phyloP scores from a whole-genome alignment of 306 rosid genomes.

The Casuarina glauca region DNA sequence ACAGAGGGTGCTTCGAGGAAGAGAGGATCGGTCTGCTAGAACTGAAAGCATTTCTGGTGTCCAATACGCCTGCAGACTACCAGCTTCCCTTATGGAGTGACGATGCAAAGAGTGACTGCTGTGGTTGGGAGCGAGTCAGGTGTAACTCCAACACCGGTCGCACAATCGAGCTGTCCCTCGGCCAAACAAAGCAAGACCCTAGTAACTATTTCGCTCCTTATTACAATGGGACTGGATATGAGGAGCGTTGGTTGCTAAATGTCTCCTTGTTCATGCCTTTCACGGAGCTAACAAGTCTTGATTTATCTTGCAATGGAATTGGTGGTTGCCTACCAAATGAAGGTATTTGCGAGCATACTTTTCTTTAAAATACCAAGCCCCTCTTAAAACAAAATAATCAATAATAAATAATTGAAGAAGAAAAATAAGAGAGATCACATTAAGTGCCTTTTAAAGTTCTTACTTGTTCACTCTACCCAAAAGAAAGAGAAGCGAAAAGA shows the following conservation, averaged over 20 bases:
- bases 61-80: not conserved
- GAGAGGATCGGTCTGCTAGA: not conserved
- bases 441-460: too few species aligned
- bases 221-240: too few species aligned
- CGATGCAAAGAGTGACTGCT: not conserved
- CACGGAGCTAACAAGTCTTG: not conserved
- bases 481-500: too few species aligned
- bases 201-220: too few species aligned
- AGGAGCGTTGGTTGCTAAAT: not conserved
- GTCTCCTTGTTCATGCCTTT: not conserved
- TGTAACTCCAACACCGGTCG: not conserved
- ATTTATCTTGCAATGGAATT: not conserved
- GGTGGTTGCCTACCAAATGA: not conserved
- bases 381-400: too few species aligned
- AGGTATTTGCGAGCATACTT: not conserved
- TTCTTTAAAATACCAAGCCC: too few species aligned
- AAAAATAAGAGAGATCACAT: too few species aligned
- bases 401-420: too few species aligned
- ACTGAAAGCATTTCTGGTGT: not conserved
- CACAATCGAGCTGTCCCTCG: not conserved
- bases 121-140: conserved; percentile 1
- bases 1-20: not conserved
- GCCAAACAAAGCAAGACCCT: not conserved
- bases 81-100: not conserved
- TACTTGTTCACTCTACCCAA: too few species aligned